A percentile compares a stretch with the other conserved stretches of the same genome.
phyloP scores from a whole-genome alignment of 805 yeast genomes.

The Starmerella gropengiesseri region DNA sequence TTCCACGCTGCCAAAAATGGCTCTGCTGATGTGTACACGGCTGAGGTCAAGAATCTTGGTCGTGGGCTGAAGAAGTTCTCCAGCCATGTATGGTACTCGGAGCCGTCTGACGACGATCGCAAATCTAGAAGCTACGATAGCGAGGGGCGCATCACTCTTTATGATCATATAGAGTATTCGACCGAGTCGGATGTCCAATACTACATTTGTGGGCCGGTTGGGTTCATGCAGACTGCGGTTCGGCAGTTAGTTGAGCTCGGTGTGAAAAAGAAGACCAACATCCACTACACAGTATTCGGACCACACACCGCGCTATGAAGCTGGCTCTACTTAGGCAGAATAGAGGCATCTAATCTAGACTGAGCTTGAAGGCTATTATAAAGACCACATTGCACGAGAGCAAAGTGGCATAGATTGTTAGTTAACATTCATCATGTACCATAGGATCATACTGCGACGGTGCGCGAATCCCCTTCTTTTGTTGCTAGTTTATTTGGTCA shows the following conservation, averaged over 20 bases:
- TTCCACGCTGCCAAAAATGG: neutral
- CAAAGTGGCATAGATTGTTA: too few species aligned
- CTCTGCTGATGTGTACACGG: neutral
- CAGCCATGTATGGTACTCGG: neutral
- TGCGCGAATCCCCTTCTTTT: neutral
- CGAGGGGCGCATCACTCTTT: neutral
- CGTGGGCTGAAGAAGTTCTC: neutral
- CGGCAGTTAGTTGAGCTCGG: neutral
- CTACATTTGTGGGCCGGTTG: neutral
- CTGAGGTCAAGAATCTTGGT: neutral
- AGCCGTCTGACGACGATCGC: neutral
- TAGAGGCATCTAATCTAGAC: too few species aligned
- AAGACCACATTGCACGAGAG: too few species aligned
- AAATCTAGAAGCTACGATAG: neutral
- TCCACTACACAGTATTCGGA: constrained; percentile 2
- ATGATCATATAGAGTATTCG: neutral
- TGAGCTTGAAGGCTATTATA: too few species aligned
- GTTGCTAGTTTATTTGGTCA: neutral
- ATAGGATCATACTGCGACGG: neutral
- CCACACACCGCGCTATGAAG: too few species aligned
- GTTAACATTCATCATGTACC: too few species aligned
- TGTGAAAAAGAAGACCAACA: neutral
- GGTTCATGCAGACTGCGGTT: neutral
- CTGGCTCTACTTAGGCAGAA: too few species aligned
- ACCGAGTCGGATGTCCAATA: neutral